These are phyloP conservation scores for Podila minutissima DNA, from an alignment of 192 early-diverging fungal genomes.

Conservation along the genomic window DNA sequence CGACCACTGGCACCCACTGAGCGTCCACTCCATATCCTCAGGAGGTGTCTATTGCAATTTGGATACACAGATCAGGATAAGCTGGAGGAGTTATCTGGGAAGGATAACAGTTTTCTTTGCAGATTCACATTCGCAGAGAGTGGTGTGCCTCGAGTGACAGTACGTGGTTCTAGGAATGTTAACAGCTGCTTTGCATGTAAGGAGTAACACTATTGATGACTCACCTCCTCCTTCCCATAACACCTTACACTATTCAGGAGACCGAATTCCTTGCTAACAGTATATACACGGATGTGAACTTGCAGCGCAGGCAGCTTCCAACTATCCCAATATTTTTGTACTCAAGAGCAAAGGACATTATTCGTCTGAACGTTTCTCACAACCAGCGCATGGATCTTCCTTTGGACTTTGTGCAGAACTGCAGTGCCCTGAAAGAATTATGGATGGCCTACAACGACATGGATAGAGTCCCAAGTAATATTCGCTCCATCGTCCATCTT, in stretches of 20 bases:
- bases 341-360: conserved; percentile 74
- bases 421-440: conserved; percentile 71
- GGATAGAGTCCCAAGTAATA: conserved; percentile 70
- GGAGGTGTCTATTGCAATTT: conserved; percentile 76
- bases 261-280: conserved; percentile 51
- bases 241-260: conserved; percentile 20
- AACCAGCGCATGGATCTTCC: conserved; percentile 88
- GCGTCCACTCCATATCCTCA: conserved; percentile 78
- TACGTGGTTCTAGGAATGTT: not conserved
- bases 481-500: conserved; percentile 71
- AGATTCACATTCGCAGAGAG: conserved; percentile 74
- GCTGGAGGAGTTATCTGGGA: conserved; percentile 80
- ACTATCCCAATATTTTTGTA: conserved; percentile 85
- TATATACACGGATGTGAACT: conserved; percentile 69
- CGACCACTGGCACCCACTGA: conserved; percentile 75
- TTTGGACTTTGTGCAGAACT: conserved; percentile 83
- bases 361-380: conserved; percentile 80
- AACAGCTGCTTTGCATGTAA: no score
- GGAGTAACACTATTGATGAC: no score
- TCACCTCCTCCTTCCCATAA: not conserved
- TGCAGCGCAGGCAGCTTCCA: conserved; percentile 77
- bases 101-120: conserved; percentile 87
- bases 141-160: conserved; percentile 42
- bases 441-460: conserved; percentile 78
- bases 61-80: conserved; percentile 84